Percentiles rank a stretch among this genome's conserved stretches.
Conservation (phyloP, 139 green algal species). For the Haematococcus sp. region DNA sequence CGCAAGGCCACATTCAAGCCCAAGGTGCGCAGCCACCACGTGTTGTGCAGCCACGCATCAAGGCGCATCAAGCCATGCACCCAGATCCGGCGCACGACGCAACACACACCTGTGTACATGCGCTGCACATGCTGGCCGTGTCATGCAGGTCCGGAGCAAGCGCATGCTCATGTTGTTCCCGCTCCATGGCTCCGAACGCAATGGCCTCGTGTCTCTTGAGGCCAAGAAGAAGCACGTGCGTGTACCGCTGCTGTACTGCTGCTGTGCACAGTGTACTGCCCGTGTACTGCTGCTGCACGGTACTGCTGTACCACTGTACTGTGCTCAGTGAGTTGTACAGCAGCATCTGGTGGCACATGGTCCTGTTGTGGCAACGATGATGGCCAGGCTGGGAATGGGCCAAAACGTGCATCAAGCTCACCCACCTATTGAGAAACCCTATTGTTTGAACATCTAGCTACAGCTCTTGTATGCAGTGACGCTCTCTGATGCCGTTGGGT, state of each 20-base stretch:
- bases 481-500: not conserved
- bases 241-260: not conserved
- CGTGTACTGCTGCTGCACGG: not conserved
- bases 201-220: slow-evolving; percentile 76
- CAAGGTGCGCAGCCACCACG: slow-evolving; percentile 19
- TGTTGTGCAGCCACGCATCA: too few species aligned
- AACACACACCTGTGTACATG: too few species aligned
- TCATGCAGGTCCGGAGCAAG: slow-evolving; percentile 37
- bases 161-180: slow-evolving; percentile 82
- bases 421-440: not conserved
- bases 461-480: not conserved
- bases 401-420: too few species aligned
- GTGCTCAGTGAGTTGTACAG: too few species aligned
- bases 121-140: too few species aligned
- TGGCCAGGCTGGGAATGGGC: too few species aligned
- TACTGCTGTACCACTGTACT: not conserved
- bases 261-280: not conserved
- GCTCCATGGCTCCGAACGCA: slow-evolving; percentile 56
- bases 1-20: slow-evolving; percentile 25
- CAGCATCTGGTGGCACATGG: too few species aligned
- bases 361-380: too few species aligned
- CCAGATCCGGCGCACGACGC: too few species aligned
- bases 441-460: not conserved
- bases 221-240: slow-evolving; percentile 67
- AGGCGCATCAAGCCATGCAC: too few species aligned